These are phyloP conservation scores for Rhododendron williamsianum DNA, from an alignment of 148 eudicot genomes.

Conservation along the genomic window DNA sequence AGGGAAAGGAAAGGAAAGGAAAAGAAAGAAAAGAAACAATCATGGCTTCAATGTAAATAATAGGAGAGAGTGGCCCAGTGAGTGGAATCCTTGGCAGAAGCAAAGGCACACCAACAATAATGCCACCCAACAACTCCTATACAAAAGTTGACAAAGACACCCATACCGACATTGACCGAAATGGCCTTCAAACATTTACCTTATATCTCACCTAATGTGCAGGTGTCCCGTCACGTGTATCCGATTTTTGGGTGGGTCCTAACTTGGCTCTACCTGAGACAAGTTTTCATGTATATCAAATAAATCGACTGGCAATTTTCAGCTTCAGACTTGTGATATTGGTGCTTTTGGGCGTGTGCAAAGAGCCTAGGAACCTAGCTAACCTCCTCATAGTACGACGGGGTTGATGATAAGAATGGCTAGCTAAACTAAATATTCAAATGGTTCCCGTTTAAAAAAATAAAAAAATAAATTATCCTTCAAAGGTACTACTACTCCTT, in stretches of 20 bases:
- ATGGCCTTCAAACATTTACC: not conserved
- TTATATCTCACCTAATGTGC: not conserved
- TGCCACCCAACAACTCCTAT: constrained; percentile 8
- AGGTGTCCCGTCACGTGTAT: not conserved
- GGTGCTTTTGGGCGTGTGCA: not conserved
- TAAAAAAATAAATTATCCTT: not conserved
- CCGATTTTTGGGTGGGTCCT: not conserved
- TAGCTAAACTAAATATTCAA: not conserved
- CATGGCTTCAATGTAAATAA: not conserved
- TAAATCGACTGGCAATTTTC: not conserved
- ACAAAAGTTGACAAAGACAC: constrained; percentile 15
- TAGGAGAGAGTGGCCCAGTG: not conserved
- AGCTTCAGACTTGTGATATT: not conserved
- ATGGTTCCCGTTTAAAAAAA: not conserved
- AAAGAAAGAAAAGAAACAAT: not conserved
- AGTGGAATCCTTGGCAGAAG: constrained; percentile 3
- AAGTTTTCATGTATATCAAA: not conserved
- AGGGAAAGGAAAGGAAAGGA: not conserved
- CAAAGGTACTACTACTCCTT: not conserved
- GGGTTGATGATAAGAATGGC: not conserved
- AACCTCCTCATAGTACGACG: not conserved
- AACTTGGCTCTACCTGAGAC: not conserved
- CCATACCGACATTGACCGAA: not conserved
- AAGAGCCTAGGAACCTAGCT: not conserved
- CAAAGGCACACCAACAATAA: constrained; percentile 12